Conservation (phyloP, 2,329 filamentous ascomycete species). For the Paecilomyces fulvus region DNA sequence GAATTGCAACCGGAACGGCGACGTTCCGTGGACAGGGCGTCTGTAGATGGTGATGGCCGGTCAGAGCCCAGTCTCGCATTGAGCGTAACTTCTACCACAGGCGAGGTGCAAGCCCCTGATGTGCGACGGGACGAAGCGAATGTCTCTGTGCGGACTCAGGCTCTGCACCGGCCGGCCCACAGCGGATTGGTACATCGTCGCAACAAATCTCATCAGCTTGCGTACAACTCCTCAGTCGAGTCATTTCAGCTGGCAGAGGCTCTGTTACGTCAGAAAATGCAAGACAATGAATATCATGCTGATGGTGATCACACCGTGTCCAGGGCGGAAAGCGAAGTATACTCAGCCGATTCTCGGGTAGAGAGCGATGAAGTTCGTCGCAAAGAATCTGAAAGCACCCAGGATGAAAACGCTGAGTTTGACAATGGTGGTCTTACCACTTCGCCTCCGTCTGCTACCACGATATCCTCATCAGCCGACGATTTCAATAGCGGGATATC, state of each 20-base stretch:
- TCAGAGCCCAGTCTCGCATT: conserved; percentile 37
- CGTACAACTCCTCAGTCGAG: conserved; percentile 21
- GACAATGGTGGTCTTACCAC: conserved; percentile 18
- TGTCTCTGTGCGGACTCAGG: not conserved
- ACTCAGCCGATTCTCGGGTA: conserved; percentile 11
- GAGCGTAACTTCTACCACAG: conserved; percentile 36
- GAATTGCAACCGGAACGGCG: conserved; percentile 30
- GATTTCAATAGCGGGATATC: conserved; percentile 40
- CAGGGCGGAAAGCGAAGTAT: conserved; percentile 16
- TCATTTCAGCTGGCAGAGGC: conserved; percentile 28
- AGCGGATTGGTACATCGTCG: conserved; percentile 22
- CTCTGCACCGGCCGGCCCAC: conserved; percentile 7
- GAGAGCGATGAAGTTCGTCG: not conserved
- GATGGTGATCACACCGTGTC: conserved; percentile 9
- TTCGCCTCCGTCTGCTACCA: conserved; percentile 36
- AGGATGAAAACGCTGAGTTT: conserved; percentile 2
- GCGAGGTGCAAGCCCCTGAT: conserved; percentile 33
- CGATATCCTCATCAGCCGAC: conserved; percentile 39
- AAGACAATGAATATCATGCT: conserved; percentile 15
- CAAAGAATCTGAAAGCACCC: not conserved
- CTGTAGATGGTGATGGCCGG: conserved; percentile 27
- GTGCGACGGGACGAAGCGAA: conserved; percentile 20
- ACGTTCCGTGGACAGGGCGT: conserved; percentile 25
- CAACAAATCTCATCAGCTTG: conserved; percentile 29
- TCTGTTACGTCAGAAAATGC: conserved; percentile 22